These are phyloP conservation scores for Nakazawaea anatomiae DNA, from an alignment of 805 yeast species.

Conservation along the genomic window DNA sequence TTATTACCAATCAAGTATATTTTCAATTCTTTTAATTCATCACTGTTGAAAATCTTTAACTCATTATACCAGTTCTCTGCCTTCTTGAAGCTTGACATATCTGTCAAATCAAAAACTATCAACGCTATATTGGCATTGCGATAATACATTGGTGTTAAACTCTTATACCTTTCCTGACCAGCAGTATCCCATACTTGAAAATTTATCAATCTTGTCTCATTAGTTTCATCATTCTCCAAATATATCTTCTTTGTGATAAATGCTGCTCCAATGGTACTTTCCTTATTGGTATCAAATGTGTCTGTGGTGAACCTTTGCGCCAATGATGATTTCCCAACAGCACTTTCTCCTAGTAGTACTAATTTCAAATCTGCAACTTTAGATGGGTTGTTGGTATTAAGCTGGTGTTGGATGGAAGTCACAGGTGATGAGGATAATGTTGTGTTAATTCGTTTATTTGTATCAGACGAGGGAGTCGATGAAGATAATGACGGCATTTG, in stretches of 20 bases:
- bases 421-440: conserved; percentile 7
- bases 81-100: conserved; percentile 44
- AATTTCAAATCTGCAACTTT: conserved; percentile 27
- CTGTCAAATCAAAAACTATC: conserved; percentile 80
- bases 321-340: conserved; percentile 66
- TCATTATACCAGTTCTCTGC: conserved; percentile 93
- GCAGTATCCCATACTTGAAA: conserved; percentile 93
- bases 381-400: conserved; percentile 14
- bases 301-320: conserved; percentile 72
- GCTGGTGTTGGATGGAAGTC: not conserved
- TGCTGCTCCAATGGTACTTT: conserved; percentile 98
- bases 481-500: not conserved
- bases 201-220: conserved; percentile 28
- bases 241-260: conserved; percentile 77
- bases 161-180: conserved; percentile 85
- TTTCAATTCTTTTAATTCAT: conserved; percentile 21
- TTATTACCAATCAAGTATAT: conserved; percentile 77
- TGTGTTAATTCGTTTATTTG: conserved; percentile 6
- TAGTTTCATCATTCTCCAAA: conserved; percentile 18
- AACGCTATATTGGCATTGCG: conserved; percentile 79
- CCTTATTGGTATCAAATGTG: conserved; percentile 70
- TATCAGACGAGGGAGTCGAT: not conserved
- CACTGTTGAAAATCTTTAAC: conserved; percentile 31
- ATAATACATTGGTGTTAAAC: conserved; percentile 79
- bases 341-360: conserved; percentile 43